phyloP scores from a whole-genome alignment of 2,329 filamentous ascomycete species.

The Ustulina deusta region DNA sequence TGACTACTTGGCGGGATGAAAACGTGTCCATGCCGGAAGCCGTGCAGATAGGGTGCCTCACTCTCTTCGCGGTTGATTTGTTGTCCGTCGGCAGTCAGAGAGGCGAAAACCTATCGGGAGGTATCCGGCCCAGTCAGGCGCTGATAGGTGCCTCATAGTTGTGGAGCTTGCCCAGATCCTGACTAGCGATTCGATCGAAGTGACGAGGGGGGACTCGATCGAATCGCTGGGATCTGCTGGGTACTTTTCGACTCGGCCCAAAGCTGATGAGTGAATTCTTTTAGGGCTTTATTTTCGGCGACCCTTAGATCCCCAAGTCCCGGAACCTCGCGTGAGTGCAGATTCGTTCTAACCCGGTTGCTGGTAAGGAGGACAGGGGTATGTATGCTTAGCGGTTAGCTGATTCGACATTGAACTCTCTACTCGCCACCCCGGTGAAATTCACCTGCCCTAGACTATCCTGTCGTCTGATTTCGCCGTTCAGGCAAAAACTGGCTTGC shows the following conservation, averaged over 20 bases:
- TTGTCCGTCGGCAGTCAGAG: conserved; percentile 11
- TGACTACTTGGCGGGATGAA: conserved; percentile 28
- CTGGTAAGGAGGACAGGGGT: conserved; percentile 24
- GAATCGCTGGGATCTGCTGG: conserved; percentile 2
- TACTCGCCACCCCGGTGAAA: not conserved
- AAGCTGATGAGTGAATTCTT: conserved; percentile 25
- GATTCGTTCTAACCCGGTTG: conserved; percentile 21
- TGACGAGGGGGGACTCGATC: not conserved
- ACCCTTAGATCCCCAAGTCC: conserved; percentile 11
- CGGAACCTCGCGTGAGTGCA: conserved; percentile 5
- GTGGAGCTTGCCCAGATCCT: conserved; percentile 17
- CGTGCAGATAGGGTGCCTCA: conserved; percentile 21
- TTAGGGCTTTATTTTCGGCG: not conserved
- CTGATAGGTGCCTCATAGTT: conserved; percentile 16
- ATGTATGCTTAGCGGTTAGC: conserved; percentile 16
- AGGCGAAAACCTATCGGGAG: conserved; percentile 29
- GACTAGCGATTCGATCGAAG: conserved; percentile 14
- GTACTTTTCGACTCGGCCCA: conserved; percentile 7
- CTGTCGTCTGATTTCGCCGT: not conserved
- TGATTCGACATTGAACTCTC: conserved; percentile 8
- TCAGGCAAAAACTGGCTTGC: not conserved
- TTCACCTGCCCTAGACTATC: conserved; percentile 3
- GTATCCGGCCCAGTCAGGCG: conserved; percentile 13
- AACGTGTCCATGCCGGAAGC: conserved; percentile 21
- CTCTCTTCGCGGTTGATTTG: conserved; percentile 22